phyloP scores from a whole-genome alignment of 192 early-diverging fungal species.

The Coemansia reversa region DNA sequence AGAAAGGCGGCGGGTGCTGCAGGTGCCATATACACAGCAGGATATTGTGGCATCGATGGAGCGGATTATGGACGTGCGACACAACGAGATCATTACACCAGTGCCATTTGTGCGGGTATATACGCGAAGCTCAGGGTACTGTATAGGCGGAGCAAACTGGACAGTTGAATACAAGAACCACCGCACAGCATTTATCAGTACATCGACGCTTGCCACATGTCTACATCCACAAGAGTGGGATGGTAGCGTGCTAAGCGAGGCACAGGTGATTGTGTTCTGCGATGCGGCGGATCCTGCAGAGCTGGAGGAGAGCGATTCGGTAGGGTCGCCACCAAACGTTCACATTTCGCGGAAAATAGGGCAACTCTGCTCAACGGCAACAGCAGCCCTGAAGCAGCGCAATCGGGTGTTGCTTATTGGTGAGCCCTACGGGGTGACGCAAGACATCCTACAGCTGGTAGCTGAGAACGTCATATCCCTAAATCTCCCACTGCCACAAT shows the following conservation, averaged over 20 bases:
- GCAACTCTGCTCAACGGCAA: constrained; percentile 47
- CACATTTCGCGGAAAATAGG: constrained; percentile 33
- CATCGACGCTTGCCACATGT: constrained; percentile 40
- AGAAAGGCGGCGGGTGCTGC: not conserved
- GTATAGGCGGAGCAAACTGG: constrained; percentile 75
- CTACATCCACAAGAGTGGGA: constrained; percentile 57
- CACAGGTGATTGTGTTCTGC: constrained; percentile 49
- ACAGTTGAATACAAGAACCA: constrained; percentile 61
- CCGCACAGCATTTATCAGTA: constrained; percentile 50
- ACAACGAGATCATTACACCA: constrained; percentile 51
- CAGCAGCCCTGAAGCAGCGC: constrained; percentile 51
- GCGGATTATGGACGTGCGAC: constrained; percentile 49
- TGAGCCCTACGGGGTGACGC: constrained; percentile 67
- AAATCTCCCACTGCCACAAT: constrained; percentile 62
- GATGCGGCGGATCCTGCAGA: constrained; percentile 39
- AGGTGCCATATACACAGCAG: constrained; percentile 36
- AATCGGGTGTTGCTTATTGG: constrained; percentile 72
- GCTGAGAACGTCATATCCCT: constrained; percentile 56
- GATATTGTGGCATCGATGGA: constrained; percentile 52
- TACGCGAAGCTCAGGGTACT: constrained; percentile 72
- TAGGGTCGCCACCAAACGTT: constrained; percentile 10
- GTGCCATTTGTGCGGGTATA: constrained; percentile 56
- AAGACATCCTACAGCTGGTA: constrained; percentile 70
- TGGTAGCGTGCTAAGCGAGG: constrained; percentile 30
- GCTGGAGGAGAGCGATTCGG: constrained; percentile 11